phyloP scores from a whole-genome alignment of 805 yeast genomes.

The Lipomyces mesembrius region DNA sequence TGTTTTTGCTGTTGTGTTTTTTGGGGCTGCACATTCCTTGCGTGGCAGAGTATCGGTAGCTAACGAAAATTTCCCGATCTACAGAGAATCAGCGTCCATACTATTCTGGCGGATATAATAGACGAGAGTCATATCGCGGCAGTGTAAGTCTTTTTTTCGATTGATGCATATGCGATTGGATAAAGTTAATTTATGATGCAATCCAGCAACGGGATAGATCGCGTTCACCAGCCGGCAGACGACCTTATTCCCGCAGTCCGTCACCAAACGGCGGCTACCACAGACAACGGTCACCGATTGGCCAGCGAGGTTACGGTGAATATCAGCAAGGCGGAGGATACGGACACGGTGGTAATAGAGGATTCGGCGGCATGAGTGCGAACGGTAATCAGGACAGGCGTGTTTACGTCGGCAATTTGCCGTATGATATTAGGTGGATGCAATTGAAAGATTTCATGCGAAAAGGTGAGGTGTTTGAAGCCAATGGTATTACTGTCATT shows the following conservation, averaged over 20 bases:
- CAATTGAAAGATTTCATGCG: conserved; percentile 49
- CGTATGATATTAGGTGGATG: conserved; percentile 49
- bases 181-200: background rate
- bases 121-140: conserved; percentile 19
- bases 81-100: conserved; percentile 26
- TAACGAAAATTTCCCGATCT: background rate
- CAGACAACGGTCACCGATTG: conserved; percentile 25
- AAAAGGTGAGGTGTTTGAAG: conserved; percentile 36
- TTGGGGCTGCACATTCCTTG: background rate
- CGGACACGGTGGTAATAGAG: conserved; percentile 8
- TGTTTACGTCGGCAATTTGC: conserved; percentile 51
- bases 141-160: background rate
- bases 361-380: conserved; percentile 8
- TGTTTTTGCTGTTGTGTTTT: background rate
- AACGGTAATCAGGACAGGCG: conserved; percentile 48
- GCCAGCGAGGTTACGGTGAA: background rate
- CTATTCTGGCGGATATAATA: conserved; percentile 22
- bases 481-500: background rate
- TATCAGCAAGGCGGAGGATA: conserved; percentile 13
- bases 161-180: background rate
- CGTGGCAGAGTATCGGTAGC: conserved; percentile 3
- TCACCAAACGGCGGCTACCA: conserved; percentile 18
- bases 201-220: conserved; percentile 24
- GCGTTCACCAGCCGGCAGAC: conserved; percentile 21
- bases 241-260: conserved; percentile 20